Evolutionary conservation across 129 eudicot species (phyloP), one percentile per base, ranked within the genome.

Genomic region (Lactuca saligna): DNA sequence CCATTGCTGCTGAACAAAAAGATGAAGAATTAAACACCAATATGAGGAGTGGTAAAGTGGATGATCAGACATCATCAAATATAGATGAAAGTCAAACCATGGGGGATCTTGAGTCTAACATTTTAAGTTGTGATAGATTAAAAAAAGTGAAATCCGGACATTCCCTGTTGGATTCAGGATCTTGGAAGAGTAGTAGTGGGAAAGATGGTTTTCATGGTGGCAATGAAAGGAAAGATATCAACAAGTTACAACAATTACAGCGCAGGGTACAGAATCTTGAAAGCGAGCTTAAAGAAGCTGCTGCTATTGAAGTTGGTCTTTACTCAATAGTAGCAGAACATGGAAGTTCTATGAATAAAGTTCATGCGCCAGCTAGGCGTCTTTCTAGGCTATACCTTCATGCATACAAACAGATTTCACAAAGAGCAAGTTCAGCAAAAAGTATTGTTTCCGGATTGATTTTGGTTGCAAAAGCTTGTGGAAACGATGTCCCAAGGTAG

Each of bases 401-500:
- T 77, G 88, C 97, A 15, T 79, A 77, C 73, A 81, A 89, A 74
- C 86, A 75, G 37, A 72, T 63, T 16, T 85, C 87, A 3, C 80
- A 57, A 72, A 85, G 79, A 78, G 90, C 88, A 34, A 81, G 75
- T 83, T 84, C 86, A 1, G 92, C 96, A 65, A 82, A 76, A 82
- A 82, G 90, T 76, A 76, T 87, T 61, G 84, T 89, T 9, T 94
- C 99, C 20, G 99, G 99, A 62, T 71, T 94, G 65, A 79, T 87
- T 75, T 73, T 87, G 58, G 97, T 87, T 72, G 89, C 99, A 59
- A 94, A 89, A 83, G 97, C 99, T 64, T 94, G 99, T 48, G 99
- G 99, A 80, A 94, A 87, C 58, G 99, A 94, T 68, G 97, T 94
- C 80, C 97, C 99, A 42, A 94, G 98, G 98, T 93, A 79, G 55